Evolutionary conservation across 2,329 filamentous ascomycete species (phyloP), one percentile per base, ranked within the genome.

Genomic region (Chaetomiaceae sp.): DNA sequence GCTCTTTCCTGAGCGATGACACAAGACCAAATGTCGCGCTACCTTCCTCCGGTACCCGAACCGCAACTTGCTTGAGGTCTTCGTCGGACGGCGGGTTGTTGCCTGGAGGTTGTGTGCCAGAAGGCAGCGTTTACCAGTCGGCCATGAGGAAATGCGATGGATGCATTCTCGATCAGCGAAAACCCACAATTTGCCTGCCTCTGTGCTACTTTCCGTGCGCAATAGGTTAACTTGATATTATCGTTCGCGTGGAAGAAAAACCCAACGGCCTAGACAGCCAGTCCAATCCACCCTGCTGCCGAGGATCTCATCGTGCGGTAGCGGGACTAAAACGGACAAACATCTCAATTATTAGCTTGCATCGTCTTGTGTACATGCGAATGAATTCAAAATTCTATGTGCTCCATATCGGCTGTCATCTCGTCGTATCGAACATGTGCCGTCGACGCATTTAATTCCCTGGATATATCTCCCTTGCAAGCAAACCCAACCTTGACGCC

Each of bases 301-400:
- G 78, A 75, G 70, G 39, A 73, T 77, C 54, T 58, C 52, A 59
- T 46, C 68, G 73, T 81, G 76, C 76, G 77, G 68, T 69, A 73
- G 72, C 74, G 73, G 79, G 79, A 83, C 79, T 83, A 82, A 75
- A 75, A 74, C 73, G 76, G 78, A 78, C 77, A 76, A 63, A 83
- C 76, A 81, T 74, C 27, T 51, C 34, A 51, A n/a, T n/a, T n/a
- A n/a, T n/a, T n/a, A n/a, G n/a, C n/a, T n/a, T n/a, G n/a, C n/a
- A n/a, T n/a, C n/a, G n/a, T n/a, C n/a, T n/a, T n/a, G n/a, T n/a
- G n/a, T n/a, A n/a, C n/a, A n/a, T n/a, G n/a, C n/a, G n/a, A n/a
- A n/a, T n/a, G n/a, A n/a, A n/a, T n/a, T n/a, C n/a, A n/a, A n/a
- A n/a, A 44, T 17, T 25, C n/a, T 16, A n/a, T n/a, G 27, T 30